A percentile compares a stretch with the other conserved stretches of the same genome.
phyloP scores from a whole-genome alignment of 805 yeast genomes.

The Candida piceae region DNA sequence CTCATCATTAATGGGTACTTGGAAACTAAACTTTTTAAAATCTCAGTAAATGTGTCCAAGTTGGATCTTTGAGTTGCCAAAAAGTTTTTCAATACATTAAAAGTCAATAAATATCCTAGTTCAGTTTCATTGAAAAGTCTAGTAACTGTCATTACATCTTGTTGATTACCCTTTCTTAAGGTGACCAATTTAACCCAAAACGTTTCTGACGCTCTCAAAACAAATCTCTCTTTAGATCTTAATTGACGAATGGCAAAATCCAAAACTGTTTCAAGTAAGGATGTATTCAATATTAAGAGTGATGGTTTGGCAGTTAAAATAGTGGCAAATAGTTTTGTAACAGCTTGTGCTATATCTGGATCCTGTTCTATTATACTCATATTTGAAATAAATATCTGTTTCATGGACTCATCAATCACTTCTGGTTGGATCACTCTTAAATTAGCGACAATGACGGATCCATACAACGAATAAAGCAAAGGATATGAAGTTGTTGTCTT shows the following conservation, averaged over 20 bases:
- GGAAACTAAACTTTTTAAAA: conserved; percentile 37
- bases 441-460: conserved; percentile 38
- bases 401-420: conserved; percentile 33
- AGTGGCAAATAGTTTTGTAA: conserved; percentile 46
- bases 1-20: conserved; percentile 37
- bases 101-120: conserved; percentile 29
- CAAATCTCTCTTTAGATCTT: conserved; percentile 46
- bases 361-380: conserved; percentile 38
- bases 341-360: conserved; percentile 53
- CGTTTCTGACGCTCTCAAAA: conserved; percentile 44
- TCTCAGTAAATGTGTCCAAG: conserved; percentile 51
- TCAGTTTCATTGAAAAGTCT: conserved; percentile 26
- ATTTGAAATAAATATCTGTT: conserved; percentile 33
- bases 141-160: conserved; percentile 32
- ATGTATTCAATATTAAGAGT: conserved; percentile 33
- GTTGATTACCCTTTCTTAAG: conserved; percentile 38
- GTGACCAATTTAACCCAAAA: conserved; percentile 51
- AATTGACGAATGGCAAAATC: conserved; percentile 37
- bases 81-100: conserved; percentile 37
- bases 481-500: conserved; percentile 34
- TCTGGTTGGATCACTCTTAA: conserved; percentile 28
- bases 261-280: conserved; percentile 19
- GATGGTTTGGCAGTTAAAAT: conserved; percentile 46
- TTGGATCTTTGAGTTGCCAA: conserved; percentile 54
- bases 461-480: conserved; percentile 39